A percentile compares a stretch with the other conserved stretches of the same genome.
Conservation (phyloP, 805 yeast genomes). For the Kazachstania viticola region DNA sequence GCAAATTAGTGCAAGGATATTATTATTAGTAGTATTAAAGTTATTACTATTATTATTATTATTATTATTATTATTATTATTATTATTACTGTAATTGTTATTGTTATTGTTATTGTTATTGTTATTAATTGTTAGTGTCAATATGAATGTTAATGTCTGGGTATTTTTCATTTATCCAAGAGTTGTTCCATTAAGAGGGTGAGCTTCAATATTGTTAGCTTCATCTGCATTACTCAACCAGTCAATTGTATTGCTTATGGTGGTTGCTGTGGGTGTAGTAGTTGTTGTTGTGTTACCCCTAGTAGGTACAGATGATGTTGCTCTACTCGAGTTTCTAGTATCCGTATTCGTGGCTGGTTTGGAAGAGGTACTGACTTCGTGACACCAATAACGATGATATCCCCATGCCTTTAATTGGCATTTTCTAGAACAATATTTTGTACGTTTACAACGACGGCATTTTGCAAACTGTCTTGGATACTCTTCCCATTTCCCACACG, state of each 20-base stretch:
- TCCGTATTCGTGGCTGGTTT: constrained; percentile 13
- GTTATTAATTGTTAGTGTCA: too few relatives aligned
- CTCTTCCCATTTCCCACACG: constrained; percentile 90
- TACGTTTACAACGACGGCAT: constrained; percentile 86
- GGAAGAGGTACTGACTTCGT: constrained; percentile 31
- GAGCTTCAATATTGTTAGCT: too few relatives aligned
- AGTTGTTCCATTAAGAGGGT: too few relatives aligned
- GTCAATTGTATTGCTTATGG: neutral
- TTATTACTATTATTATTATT: neutral
- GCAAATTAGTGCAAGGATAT: too few relatives aligned
- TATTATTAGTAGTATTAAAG: neutral
- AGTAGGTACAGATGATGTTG: neutral
- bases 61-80: neutral
- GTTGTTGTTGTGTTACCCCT: neutral
- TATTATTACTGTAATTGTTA: neutral
- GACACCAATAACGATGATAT: constrained; percentile 91
- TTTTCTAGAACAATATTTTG: constrained; percentile 86
- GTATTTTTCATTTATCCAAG: too few relatives aligned
- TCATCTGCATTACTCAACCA: neutral
- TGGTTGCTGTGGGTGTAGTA: neutral
- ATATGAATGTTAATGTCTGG: too few relatives aligned
- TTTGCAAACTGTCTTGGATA: constrained; percentile 88
- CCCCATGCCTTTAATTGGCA: constrained; percentile 91
- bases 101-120: neutral
- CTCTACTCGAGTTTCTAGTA: constrained; percentile 5